These are phyloP conservation scores for Thyridium curvatum DNA, from an alignment of 2,329 filamentous ascomycete species.

Conservation along the genomic window DNA sequence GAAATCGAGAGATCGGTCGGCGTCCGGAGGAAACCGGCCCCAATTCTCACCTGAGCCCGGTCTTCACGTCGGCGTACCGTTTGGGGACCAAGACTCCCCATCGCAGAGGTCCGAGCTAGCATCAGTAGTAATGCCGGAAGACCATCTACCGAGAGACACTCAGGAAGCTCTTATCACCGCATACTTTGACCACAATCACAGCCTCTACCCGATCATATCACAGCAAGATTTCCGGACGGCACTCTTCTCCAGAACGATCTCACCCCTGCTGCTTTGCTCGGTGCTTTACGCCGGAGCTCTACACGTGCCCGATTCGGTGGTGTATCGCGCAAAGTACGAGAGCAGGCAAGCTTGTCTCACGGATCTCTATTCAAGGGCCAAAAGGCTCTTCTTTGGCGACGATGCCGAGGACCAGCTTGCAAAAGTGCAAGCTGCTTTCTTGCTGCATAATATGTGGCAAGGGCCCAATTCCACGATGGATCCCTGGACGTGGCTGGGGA, in stretches of 20 bases:
- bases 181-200: slow-evolving; percentile 1
- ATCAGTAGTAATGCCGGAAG: too few species aligned
- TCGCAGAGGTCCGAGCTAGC: slow-evolving; percentile 1
- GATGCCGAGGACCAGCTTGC: slow-evolving; percentile 1
- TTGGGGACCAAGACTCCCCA: slow-evolving; percentile 1
- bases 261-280: neutral
- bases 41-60: neutral
- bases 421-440: slow-evolving; percentile 1
- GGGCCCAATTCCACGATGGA: slow-evolving; percentile 3
- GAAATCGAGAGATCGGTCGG: neutral
- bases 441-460: slow-evolving; percentile 3
- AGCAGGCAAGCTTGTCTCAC: slow-evolving; percentile 1
- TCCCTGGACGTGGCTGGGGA: slow-evolving; percentile 2
- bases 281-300: slow-evolving; percentile 3
- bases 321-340: slow-evolving; percentile 2
- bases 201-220: slow-evolving; percentile 2
- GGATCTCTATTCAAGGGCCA: slow-evolving; percentile 1
- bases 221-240: slow-evolving; percentile 1
- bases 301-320: slow-evolving; percentile 1
- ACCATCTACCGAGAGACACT: too few species aligned
- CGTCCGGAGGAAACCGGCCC: too few species aligned
- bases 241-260: neutral
- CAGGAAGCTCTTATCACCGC: neutral
- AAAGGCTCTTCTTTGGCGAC: slow-evolving; percentile 3
- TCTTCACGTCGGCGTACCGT: neutral